Conservation (phyloP, 2,329 filamentous ascomycete species). For the Botrytis sinoallii region DNA sequence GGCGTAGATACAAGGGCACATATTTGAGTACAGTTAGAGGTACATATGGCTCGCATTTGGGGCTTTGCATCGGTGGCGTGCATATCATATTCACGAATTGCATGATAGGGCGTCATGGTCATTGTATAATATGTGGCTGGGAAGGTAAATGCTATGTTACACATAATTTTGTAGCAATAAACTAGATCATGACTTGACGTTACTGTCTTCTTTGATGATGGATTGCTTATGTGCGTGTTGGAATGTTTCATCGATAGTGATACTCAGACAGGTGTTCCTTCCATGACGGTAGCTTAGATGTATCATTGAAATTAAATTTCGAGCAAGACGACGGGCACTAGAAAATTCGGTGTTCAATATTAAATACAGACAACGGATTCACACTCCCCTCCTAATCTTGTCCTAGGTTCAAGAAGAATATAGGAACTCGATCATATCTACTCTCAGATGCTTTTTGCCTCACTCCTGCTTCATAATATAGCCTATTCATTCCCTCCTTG, state of each 20-base stretch:
- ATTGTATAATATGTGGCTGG: constrained; percentile 4
- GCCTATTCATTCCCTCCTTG: neutral
- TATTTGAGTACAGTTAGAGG: neutral
- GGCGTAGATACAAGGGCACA: neutral
- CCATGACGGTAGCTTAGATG: neutral
- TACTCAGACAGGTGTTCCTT: neutral
- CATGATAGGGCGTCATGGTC: constrained; percentile 5
- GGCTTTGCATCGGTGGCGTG: constrained; percentile 3
- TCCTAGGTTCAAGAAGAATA: neutral
- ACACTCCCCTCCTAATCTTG: neutral
- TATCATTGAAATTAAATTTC: neutral
- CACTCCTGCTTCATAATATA: neutral
- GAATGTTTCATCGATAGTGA: neutral
- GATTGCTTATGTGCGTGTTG: too few relatives aligned
- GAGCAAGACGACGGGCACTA: neutral
- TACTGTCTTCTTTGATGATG: neutral
- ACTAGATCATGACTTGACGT: neutral
- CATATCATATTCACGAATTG: constrained; percentile 1
- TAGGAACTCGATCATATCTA: neutral
- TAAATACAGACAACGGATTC: neutral
- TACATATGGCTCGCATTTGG: constrained; percentile 15
- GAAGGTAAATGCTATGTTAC: neutral
- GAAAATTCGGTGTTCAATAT: neutral
- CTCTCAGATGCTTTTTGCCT: neutral
- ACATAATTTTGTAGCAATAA: constrained; percentile 8